These are phyloP conservation scores for Pseudogymnoascus sp. DNA, from an alignment of 2,329 filamentous ascomycete species.

Conservation along the genomic window DNA sequence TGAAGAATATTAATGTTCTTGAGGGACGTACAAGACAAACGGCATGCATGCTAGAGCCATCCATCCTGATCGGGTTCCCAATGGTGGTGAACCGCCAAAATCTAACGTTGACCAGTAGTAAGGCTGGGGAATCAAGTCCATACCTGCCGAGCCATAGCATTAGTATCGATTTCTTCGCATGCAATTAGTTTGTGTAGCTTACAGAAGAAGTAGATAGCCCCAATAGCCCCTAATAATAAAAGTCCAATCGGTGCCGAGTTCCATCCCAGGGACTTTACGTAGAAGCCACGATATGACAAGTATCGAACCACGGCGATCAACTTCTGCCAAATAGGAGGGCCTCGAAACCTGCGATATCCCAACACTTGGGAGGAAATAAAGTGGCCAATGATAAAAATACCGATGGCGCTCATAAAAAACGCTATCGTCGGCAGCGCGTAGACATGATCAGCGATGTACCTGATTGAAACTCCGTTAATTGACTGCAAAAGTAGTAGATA, in stretches of 20 bases:
- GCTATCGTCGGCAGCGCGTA: conserved; percentile 46
- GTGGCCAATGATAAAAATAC: conserved; percentile 38
- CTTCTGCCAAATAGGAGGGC: conserved; percentile 26
- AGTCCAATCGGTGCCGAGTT: conserved; percentile 40
- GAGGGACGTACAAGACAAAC: conserved; percentile 44
- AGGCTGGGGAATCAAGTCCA: conserved; percentile 42
- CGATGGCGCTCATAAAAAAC: conserved; percentile 44
- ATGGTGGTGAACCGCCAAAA: conserved; percentile 49
- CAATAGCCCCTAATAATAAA: conserved; percentile 33
- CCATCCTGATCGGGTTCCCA: conserved; percentile 59
- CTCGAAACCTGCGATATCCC: conserved; percentile 11
- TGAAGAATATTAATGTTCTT: not conserved
- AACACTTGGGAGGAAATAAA: conserved; percentile 15
- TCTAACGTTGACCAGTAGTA: conserved; percentile 47
- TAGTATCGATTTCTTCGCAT: conserved; percentile 3
- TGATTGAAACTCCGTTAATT: conserved; percentile 19
- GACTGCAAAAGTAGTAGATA: not conserved
- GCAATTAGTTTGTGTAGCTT: conserved; percentile 12
- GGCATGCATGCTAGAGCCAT: conserved; percentile 57
- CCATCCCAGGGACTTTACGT: conserved; percentile 31
- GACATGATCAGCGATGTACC: conserved; percentile 48
- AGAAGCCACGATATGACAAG: conserved; percentile 35
- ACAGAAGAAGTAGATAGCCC: conserved; percentile 41
- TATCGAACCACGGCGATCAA: conserved; percentile 33
- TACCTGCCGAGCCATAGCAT: conserved; percentile 25